Conservation (phyloP, 202 grass and related monocot species). For the Dendrocalamus latiflorus region DNA sequence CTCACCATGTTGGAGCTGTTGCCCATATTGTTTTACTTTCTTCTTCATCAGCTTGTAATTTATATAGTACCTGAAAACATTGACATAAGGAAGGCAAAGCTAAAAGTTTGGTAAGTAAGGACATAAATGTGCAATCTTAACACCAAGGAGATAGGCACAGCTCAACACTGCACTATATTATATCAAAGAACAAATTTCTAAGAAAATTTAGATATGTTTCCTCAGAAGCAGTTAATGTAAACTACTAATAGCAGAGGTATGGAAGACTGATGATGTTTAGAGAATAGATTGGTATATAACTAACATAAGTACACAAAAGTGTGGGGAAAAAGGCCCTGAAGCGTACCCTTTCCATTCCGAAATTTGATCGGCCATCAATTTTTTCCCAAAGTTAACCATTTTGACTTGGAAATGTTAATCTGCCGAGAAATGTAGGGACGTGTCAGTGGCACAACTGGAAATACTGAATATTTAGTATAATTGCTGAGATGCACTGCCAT, state of each 20-base stretch:
- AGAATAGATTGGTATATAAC: not conserved
- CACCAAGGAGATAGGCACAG: not conserved
- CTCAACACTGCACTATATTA: not conserved
- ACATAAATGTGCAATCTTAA: not conserved
- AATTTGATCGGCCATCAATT: slow-evolving; percentile 73
- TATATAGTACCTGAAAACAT: no score
- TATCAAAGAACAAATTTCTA: not conserved
- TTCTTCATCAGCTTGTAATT: no score
- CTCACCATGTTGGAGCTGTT: no score
- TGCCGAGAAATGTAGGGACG: not conserved
- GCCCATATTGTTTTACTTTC: no score
- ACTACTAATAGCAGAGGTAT: not conserved
- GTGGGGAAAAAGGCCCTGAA: slow-evolving; percentile 51
- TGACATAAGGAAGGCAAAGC: no score
- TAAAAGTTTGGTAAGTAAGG: not conserved
- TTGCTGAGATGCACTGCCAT: not conserved
- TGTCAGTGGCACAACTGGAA: not conserved
- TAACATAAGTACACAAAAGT: not conserved
- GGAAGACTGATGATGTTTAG: not conserved
- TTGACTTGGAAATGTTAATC: slow-evolving; percentile 49
- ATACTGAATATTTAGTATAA: not conserved
- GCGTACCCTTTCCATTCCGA: slow-evolving; percentile 86
- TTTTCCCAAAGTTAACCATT: slow-evolving; percentile 95
- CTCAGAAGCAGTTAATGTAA: not conserved
- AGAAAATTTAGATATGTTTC: not conserved